A percentile compares a stretch with the other conserved stretches of the same genome.
These are phyloP conservation scores for Linum tenue DNA, from an alignment of 345 rosid species.

Conservation along the genomic window DNA sequence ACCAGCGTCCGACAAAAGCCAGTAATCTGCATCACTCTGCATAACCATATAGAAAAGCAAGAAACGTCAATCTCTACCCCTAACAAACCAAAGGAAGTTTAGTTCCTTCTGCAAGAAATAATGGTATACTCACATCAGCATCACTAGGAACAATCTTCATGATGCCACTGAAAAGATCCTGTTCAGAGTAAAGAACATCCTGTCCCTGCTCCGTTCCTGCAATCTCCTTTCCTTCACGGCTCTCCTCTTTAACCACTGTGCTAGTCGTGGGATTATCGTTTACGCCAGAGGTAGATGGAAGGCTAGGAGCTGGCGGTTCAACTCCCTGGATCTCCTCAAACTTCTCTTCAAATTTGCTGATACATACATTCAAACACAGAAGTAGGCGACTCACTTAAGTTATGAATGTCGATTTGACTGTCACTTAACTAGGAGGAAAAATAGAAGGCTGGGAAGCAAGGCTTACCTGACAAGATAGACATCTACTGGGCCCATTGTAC, in stretches of 20 bases:
- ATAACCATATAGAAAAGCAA: constrained; percentile 6
- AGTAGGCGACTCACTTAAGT: constrained; percentile 3
- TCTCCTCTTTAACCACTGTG: constrained; percentile 29
- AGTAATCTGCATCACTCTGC: constrained; percentile 85
- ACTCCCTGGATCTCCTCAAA: constrained; percentile 65
- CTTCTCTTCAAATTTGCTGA: constrained; percentile 85
- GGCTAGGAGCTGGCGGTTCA: constrained; percentile 48
- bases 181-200: constrained; percentile 43
- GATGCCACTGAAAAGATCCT: constrained; percentile 76
- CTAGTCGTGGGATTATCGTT: constrained; percentile 33
- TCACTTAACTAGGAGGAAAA: constrained; percentile 1
- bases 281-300: constrained; percentile 44
- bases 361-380: background rate
- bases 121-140: constrained; percentile 55
- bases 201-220: constrained; percentile 29
- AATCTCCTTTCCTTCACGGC: constrained; percentile 36
- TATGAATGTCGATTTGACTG: background rate
- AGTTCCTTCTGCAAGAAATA: constrained; percentile 2
- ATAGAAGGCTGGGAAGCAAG: constrained; percentile 12
- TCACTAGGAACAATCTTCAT: constrained; percentile 94
- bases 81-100: background rate
- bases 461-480: constrained; percentile 89
- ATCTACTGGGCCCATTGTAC: constrained; percentile 97
- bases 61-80: constrained; percentile 8
- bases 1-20: constrained; percentile 85